Percentiles rank a stretch among this genome's conserved stretches.
phyloP scores from a whole-genome alignment of 2,329 filamentous ascomycete genomes.

The Beauveria caledonica region DNA sequence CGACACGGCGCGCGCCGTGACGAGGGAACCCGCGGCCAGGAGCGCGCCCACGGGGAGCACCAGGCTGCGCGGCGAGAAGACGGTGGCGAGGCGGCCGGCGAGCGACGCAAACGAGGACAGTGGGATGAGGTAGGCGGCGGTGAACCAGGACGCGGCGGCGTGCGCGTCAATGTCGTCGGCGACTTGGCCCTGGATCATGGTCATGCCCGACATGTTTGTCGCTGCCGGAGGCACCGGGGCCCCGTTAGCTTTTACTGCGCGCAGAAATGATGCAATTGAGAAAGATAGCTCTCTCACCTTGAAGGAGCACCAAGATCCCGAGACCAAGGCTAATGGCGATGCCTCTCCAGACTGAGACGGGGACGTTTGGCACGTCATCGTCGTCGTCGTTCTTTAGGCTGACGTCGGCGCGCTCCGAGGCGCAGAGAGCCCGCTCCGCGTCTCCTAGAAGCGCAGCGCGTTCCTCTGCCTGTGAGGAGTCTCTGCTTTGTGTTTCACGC shows the following conservation, averaged over 20 bases:
- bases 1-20: slow-evolving; percentile 53
- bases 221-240: slow-evolving; percentile 24
- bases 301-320: slow-evolving; percentile 44
- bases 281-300: slow-evolving; percentile 32
- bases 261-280: too few relatives aligned
- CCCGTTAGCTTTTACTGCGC: too few relatives aligned
- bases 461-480: background rate
- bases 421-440: background rate
- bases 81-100: slow-evolving; percentile 61
- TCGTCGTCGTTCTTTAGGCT: background rate
- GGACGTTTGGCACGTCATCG: slow-evolving; percentile 1
- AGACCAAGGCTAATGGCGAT: slow-evolving; percentile 5
- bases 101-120: slow-evolving; percentile 60
- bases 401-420: background rate
- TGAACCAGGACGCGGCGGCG: slow-evolving; percentile 70
- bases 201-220: slow-evolving; percentile 71
- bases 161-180: slow-evolving; percentile 69
- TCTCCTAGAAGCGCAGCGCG: background rate
- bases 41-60: slow-evolving; percentile 52
- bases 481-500: background rate
- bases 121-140: slow-evolving; percentile 60
- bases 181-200: slow-evolving; percentile 70
- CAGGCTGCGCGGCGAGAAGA: slow-evolving; percentile 62
- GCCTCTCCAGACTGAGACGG: background rate
- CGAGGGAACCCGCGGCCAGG: slow-evolving; percentile 52